phyloP scores from a whole-genome alignment of 305 asterid species.

The Solanum hybrid region DNA sequence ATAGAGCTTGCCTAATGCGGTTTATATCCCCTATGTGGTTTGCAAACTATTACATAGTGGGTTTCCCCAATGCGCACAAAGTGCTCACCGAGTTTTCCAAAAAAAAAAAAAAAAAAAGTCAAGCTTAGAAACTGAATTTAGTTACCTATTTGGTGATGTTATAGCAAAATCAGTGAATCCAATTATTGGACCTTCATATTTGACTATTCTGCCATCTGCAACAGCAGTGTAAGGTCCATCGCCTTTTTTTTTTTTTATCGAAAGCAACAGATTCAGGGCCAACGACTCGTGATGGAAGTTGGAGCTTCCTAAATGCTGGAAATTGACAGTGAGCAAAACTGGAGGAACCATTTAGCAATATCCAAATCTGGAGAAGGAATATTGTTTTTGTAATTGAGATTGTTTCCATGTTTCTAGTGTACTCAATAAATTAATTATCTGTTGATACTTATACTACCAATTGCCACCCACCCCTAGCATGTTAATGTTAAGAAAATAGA shows the following conservation, averaged over 20 bases:
- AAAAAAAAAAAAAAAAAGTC: background rate
- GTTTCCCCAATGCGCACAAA: background rate
- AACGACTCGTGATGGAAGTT: background rate
- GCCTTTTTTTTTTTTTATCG: background rate
- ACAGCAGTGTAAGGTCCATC: background rate
- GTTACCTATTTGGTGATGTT: constrained; percentile 1
- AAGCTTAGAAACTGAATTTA: background rate
- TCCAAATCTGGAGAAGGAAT: background rate
- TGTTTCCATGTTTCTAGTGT: background rate
- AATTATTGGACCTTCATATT: background rate
- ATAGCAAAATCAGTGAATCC: background rate
- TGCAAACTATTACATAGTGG: background rate
- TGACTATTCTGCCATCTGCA: constrained; percentile 6
- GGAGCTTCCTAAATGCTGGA: background rate
- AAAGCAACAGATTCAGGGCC: constrained; percentile 4
- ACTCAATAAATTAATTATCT: background rate
- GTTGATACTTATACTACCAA: background rate
- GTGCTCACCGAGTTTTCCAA: background rate
- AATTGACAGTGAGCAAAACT: background rate
- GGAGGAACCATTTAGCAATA: background rate
- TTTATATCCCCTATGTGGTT: background rate
- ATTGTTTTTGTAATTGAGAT: background rate
- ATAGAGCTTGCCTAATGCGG: rapidly evolving
- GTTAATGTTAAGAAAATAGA: background rate
- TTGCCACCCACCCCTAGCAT: background rate